These are phyloP conservation scores for Lentinus polychrous DNA, from an alignment of 1,284 basidiomycete species.

Conservation along the genomic window DNA sequence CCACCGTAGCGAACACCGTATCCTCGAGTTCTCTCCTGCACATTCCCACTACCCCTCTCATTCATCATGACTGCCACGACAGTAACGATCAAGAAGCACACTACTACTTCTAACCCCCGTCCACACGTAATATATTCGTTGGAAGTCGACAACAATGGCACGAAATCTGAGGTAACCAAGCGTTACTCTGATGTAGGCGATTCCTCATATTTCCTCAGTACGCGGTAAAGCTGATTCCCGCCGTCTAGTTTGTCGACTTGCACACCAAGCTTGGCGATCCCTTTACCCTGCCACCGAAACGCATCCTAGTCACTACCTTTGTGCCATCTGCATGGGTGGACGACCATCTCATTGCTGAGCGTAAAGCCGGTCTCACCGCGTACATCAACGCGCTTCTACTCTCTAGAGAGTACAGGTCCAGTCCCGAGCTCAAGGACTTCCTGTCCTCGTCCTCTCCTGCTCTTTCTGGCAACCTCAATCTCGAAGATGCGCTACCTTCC, in stretches of 20 bases:
- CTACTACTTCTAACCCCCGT: constrained; percentile 41
- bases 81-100: constrained; percentile 35
- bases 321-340: constrained; percentile 48
- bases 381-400: constrained; percentile 35
- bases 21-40: no score
- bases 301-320: constrained; percentile 38
- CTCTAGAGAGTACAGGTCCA: constrained; percentile 27
- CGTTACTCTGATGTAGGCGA: constrained; percentile 43
- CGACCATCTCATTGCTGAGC: constrained; percentile 43
- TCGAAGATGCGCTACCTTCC: constrained; percentile 38
- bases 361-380: constrained; percentile 38
- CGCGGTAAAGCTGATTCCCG: neutral
- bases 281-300: constrained; percentile 41
- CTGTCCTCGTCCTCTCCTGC: constrained; percentile 24
- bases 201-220: neutral
- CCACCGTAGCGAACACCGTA: no score
- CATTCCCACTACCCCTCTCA: neutral
- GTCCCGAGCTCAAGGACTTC: constrained; percentile 31
- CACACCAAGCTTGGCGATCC: constrained; percentile 30
- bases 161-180: constrained; percentile 28
- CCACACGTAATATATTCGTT: constrained; percentile 45
- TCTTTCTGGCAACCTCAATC: constrained; percentile 24
- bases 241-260: constrained; percentile 37
- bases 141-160: constrained; percentile 29
- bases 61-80: constrained; percentile 15